Conservation (phyloP, 2,329 filamentous ascomycete genomes). For the Pestalotiopsis sp. region DNA sequence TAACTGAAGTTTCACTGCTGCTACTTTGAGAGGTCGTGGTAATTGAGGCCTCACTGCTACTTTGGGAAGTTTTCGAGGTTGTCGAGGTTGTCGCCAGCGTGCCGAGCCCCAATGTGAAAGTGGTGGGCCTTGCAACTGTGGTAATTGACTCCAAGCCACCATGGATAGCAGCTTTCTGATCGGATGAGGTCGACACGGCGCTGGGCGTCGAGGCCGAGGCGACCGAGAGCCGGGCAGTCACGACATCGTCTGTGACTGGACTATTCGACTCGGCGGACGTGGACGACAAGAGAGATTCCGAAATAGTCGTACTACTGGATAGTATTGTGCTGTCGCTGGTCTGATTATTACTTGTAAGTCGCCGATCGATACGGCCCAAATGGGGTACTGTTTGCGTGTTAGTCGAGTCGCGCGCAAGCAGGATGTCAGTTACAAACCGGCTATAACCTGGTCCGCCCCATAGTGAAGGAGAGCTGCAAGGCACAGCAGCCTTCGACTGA, state of each 20-base stretch:
- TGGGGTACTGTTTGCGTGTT: neutral
- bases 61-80: neutral
- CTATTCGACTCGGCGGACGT: neutral
- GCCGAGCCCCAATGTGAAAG: neutral
- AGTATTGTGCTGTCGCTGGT: neutral
- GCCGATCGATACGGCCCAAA: constrained; percentile 6
- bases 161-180: neutral
- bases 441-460: constrained; percentile 20
- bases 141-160: constrained; percentile 1
- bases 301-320: neutral
- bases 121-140: neutral
- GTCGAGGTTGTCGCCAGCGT: neutral
- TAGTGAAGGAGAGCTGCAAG: constrained; percentile 22
- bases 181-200: neutral
- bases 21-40: neutral
- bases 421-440: constrained; percentile 20
- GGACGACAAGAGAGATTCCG: neutral
- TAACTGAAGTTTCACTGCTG: neutral
- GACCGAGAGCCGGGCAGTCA: constrained; percentile 2
- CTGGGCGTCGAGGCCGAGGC: neutral
- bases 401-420: neutral
- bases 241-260: neutral
- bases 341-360: constrained; percentile 2
- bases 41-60: neutral
- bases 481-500: constrained; percentile 20